Base-by-base conservation (phyloP, 2,329 filamentous ascomycete species). In the Fusarium avenaceum region DNA sequence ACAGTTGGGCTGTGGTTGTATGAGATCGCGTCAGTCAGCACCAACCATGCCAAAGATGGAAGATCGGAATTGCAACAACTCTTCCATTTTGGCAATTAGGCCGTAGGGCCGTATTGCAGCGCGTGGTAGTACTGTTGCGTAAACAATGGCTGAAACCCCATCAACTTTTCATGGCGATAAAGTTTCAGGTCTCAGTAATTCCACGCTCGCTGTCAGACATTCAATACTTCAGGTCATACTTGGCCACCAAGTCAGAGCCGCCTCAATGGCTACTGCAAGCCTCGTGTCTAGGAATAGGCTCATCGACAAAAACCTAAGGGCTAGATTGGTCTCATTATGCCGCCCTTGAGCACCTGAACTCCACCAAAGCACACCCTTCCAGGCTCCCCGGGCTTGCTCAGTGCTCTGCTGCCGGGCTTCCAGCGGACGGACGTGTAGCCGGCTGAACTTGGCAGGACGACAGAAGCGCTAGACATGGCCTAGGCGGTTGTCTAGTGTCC, bases 61-160 rank as follows among this genome's bases (percentile, higher is more conserved):
- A 48, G 39, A 63, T 57, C 58, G 22, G 62, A 69, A 65, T 56
- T 56, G 48, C 55, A 17, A 26, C 38, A 53, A 28, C 39, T 44
- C 30, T 43, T 24, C 32, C 26, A 42, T 40, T 42, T 15, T 26
- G 43, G 56, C 24, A 43, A 48, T 43, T 14, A 26, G 46, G 46
- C 30, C 38, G 47, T 38, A 24, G 24, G 24, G 24, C 24, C 24
- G 24, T 24, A 13, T 32, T 40, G 28, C 55, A 65, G 49, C 24
- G 46, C 48, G 49, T 49, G 47, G 48, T 39, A 48, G 40, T 20
- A 19, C 38, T 46, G 26, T 35, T 47, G 50, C 28, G 28, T 47
- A 57, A 48, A 67, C 40, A 47, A 40, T 49, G 66, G 53, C 67
- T 69, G 66, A 69, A 70, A 70, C 67, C 20, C 28, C 57, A 22